These are phyloP conservation scores for Alternaria sp. DNA, from an alignment of 2,329 filamentous ascomycete genomes.

Conservation along the genomic window DNA sequence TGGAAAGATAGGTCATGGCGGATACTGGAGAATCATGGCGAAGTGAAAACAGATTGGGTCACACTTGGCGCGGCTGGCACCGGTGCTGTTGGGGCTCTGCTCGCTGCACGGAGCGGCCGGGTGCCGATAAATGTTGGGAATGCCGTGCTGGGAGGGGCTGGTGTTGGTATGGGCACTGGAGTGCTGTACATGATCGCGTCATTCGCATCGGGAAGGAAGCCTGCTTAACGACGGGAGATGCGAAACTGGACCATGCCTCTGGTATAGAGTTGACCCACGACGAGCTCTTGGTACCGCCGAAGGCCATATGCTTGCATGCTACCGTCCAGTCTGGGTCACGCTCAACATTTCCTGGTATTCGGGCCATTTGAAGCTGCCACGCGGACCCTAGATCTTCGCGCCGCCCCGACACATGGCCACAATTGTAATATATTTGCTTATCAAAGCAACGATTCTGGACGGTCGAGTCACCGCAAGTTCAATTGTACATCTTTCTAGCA, in stretches of 20 bases:
- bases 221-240: conserved; percentile 2
- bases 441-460: not conserved
- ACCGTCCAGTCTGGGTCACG: not conserved
- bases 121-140: conserved; percentile 41
- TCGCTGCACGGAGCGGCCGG: conserved; percentile 38
- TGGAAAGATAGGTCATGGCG: conserved; percentile 70
- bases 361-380: not conserved
- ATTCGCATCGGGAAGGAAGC: conserved; percentile 22
- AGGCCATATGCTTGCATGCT: not conserved
- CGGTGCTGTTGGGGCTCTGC: conserved; percentile 41
- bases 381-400: not conserved
- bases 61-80: conserved; percentile 54
- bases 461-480: not conserved
- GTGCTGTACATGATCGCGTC: conserved; percentile 51
- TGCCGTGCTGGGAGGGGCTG: conserved; percentile 54
- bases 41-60: conserved; percentile 65
- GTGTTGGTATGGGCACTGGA: conserved; percentile 58
- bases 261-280: not conserved
- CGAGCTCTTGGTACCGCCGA: not conserved
- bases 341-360: not conserved
- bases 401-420: not conserved
- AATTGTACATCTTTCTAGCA: not conserved
- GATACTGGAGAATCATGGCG: conserved; percentile 61
- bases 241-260: not conserved
- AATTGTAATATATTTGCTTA: not conserved